These are phyloP conservation scores for Pythium myriotylum DNA, from an alignment of 352 stramenopile genomes.

Conservation along the genomic window DNA sequence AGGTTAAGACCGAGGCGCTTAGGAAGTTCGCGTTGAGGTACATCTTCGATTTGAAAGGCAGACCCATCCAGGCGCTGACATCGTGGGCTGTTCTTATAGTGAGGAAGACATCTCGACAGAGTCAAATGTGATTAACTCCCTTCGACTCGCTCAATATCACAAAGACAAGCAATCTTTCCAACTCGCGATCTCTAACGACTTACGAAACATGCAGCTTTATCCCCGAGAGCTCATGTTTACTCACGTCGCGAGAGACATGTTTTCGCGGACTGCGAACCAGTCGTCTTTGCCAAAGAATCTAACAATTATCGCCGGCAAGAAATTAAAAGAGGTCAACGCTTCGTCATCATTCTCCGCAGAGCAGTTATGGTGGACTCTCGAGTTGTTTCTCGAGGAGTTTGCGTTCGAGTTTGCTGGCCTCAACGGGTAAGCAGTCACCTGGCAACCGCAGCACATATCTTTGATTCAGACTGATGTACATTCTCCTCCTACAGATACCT, in stretches of 20 bases:
- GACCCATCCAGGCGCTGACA: not conserved
- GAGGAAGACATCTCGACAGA: slow-evolving; percentile 13
- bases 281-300: too few species aligned
- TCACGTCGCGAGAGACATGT: slow-evolving; percentile 16
- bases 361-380: slow-evolving; percentile 12
- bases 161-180: not conserved
- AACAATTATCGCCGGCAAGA: too few species aligned
- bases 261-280: not conserved
- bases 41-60: not conserved
- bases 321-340: too few species aligned
- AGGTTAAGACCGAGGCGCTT: slow-evolving; percentile 6
- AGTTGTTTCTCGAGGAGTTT: slow-evolving; percentile 44
- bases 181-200: not conserved
- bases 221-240: slow-evolving; percentile 24
- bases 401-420: slow-evolving; percentile 45
- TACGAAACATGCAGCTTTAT: slow-evolving; percentile 24
- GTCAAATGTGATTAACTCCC: not conserved
- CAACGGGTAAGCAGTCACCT: slow-evolving; percentile 32
- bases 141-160: too few species aligned
- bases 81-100: not conserved
- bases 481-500: too few species aligned
- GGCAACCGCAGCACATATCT: slow-evolving; percentile 1
- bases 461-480: too few species aligned
- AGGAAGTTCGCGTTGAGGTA: not conserved
- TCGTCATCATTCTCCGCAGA: not conserved